Evolutionary conservation across 192 early-diverging fungal species (phyloP).

Genomic region (Backusella westeae): DNA sequence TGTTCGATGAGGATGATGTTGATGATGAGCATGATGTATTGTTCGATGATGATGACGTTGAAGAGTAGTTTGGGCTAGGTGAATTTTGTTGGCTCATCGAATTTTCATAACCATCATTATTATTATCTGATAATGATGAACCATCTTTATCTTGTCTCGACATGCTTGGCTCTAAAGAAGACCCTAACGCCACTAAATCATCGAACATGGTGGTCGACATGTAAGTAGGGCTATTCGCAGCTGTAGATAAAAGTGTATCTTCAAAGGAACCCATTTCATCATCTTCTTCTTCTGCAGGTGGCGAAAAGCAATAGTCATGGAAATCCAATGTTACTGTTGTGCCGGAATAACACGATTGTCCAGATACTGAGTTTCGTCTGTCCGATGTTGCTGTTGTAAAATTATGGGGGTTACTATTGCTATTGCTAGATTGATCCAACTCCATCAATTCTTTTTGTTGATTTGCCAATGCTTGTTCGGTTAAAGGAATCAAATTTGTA

Average conservation of each 20-base stretch:
- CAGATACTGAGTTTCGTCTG: background rate
- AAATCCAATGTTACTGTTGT: constrained; percentile 21
- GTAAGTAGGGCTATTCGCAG: background rate
- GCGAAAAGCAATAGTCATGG: constrained; percentile 30
- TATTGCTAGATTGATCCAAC: background rate
- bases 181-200: background rate
- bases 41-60: background rate
- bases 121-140: background rate
- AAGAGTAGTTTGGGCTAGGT: constrained; percentile 4
- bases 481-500: background rate
- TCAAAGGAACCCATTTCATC: constrained; percentile 2
- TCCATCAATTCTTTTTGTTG: background rate
- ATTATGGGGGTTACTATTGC: background rate
- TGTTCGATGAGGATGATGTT: background rate
- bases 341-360: constrained; percentile 14
- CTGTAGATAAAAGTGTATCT: background rate
- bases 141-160: background rate
- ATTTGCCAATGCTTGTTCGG: background rate
- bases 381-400: background rate
- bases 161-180: background rate
- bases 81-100: constrained; percentile 11
- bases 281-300: constrained; percentile 20
- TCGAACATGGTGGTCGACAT: constrained; percentile 4
- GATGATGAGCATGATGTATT: background rate
- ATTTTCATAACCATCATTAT: background rate